A percentile compares a stretch with the other conserved stretches of the same genome.
These are phyloP conservation scores for Mortierella claussenii DNA, from an alignment of 192 early-diverging fungal species.

Conservation along the genomic window DNA sequence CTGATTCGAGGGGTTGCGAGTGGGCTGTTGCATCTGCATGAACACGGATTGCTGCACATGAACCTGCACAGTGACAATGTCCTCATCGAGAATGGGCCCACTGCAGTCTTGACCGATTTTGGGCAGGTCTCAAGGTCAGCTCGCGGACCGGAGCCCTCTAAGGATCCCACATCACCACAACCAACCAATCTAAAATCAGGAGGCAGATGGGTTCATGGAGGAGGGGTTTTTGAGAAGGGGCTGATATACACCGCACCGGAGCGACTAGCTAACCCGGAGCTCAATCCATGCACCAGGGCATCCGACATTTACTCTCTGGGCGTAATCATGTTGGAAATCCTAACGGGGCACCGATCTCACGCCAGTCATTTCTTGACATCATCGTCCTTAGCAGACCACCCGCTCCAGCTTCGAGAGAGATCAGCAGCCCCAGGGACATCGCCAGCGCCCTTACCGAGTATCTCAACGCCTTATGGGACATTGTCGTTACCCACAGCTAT, in stretches of 20 bases:
- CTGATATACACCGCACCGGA: conserved; percentile 51
- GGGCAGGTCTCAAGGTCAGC: conserved; percentile 37
- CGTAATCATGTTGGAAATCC: conserved; percentile 51
- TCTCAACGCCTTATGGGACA: conserved; percentile 42
- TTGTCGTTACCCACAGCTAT: conserved; percentile 35
- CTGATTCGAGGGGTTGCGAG: conserved; percentile 50
- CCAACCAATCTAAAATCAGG: conserved; percentile 23
- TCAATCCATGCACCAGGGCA: conserved; percentile 44
- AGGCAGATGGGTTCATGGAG: conserved; percentile 33
- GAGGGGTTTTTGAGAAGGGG: conserved; percentile 43
- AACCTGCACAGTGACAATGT: conserved; percentile 53
- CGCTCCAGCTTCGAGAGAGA: conserved; percentile 6
- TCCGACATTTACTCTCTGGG: conserved; percentile 47
- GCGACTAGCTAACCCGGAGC: conserved; percentile 46
- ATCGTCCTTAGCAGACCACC: conserved; percentile 14
- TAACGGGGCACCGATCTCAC: conserved; percentile 46
- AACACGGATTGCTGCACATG: conserved; percentile 49
- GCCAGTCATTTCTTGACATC: conserved; percentile 41
- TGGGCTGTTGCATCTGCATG: conserved; percentile 42
- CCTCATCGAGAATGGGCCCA: conserved; percentile 35
- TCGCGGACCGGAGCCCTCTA: conserved; percentile 8
- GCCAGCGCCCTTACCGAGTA: conserved; percentile 12
- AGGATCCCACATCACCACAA: conserved; percentile 1
- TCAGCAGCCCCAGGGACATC: conserved; percentile 4
- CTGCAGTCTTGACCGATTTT: conserved; percentile 46